Conservation (phyloP, 768 basidiomycete species). For the Hygrocybe punicea region DNA sequence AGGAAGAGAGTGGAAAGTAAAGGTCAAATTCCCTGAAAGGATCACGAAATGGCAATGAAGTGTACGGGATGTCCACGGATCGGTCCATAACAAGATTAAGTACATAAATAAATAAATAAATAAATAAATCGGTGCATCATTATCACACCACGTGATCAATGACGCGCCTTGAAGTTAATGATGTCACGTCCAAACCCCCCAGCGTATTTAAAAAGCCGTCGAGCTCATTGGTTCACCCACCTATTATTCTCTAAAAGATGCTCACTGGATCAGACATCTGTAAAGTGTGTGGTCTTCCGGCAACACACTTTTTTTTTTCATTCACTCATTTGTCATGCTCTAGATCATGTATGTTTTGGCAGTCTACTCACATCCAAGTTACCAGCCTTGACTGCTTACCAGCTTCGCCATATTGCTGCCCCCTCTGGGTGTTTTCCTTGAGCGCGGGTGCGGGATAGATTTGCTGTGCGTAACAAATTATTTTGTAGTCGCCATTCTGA, state of each 20-base stretch:
- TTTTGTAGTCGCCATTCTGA: constrained; percentile 1
- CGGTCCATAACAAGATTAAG: constrained; percentile 20
- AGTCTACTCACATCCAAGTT: not conserved
- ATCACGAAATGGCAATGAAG: constrained; percentile 21
- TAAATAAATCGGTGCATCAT: constrained; percentile 20
- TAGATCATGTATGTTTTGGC: constrained; percentile 41
- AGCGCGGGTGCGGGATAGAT: constrained; percentile 79
- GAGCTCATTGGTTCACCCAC: too few species aligned
- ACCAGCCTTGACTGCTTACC: constrained; percentile 37
- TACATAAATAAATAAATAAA: not conserved
- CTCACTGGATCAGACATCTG: constrained; percentile 72
- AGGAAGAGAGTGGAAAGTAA: constrained; percentile 35
- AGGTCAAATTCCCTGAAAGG: constrained; percentile 53
- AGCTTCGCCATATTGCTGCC: constrained; percentile 68
- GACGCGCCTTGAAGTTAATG: not conserved
- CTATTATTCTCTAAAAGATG: constrained; percentile 39
- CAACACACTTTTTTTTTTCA: not conserved
- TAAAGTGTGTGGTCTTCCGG: constrained; percentile 50
- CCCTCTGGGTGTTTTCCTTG: constrained; percentile 84
- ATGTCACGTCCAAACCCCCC: not conserved
- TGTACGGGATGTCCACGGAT: constrained; percentile 41
- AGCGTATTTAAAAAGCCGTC: too few species aligned
- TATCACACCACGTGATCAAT: constrained; percentile 3
- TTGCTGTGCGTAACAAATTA: constrained; percentile 44
- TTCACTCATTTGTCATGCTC: not conserved